Evolutionary conservation across 176 grass and related monocot species (phyloP).

Genomic region (Carex cristatella): DNA sequence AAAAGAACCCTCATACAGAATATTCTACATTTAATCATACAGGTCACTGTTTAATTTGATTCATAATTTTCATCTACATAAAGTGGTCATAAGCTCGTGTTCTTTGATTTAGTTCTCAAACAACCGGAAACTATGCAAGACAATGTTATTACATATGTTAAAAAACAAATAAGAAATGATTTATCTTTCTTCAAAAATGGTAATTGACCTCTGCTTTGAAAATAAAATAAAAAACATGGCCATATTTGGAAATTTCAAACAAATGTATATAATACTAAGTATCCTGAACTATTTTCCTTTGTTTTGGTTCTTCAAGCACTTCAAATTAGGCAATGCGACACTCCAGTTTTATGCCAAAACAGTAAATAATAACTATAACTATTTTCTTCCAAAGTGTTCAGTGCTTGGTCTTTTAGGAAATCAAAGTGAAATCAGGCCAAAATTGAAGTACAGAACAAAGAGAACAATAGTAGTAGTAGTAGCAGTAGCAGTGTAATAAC

Average conservation of each 20-base stretch:
- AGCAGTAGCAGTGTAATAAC: too few relatives aligned
- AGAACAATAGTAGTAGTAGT: too few relatives aligned
- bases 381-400: background rate
- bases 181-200: background rate
- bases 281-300: background rate
- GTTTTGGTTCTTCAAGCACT: background rate
- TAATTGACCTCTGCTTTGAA: background rate
- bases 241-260: background rate
- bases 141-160: background rate
- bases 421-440: background rate
- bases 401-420: background rate
- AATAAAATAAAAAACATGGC: background rate
- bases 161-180: background rate
- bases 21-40: background rate
- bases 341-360: background rate
- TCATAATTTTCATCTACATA: constrained; percentile 1
- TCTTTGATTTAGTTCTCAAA: background rate
- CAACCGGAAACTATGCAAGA: background rate
- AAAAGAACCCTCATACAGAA: background rate
- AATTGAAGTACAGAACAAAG: background rate
- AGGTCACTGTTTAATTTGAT: constrained; percentile 11
- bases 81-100: background rate
- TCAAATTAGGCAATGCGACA: background rate
- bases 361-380: background rate
- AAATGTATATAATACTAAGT: background rate